These are phyloP conservation scores for Micromonas commoda DNA, from an alignment of 139 green algal species.

Conservation along the genomic window DNA sequence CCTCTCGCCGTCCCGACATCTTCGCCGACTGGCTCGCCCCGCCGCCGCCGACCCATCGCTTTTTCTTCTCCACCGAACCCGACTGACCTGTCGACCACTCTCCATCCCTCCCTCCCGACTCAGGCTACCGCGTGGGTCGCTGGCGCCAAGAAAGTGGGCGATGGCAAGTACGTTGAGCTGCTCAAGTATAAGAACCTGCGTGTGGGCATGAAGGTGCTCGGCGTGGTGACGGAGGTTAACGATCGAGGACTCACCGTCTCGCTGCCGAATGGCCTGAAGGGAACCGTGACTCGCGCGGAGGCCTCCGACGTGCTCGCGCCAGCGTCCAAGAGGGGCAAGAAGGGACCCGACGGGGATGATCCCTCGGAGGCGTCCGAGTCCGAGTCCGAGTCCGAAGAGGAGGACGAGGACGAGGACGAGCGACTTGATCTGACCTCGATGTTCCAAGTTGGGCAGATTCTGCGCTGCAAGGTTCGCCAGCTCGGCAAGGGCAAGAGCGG, in stretches of 20 bases:
- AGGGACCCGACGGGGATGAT: neutral
- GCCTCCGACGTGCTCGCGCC: conserved; percentile 57
- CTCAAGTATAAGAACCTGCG: conserved; percentile 63
- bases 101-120: no score
- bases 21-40: no score
- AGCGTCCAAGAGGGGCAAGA: conserved; percentile 26
- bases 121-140: no score
- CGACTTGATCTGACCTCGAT: conserved; percentile 37
- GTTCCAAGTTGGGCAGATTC: conserved; percentile 68
- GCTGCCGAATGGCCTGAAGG: conserved; percentile 76
- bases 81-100: no score
- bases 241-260: conserved; percentile 55
- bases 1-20: no score
- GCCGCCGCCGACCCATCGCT: no score
- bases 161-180: conserved; percentile 65
- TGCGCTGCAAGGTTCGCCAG: conserved; percentile 53
- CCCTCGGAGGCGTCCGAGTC: neutral
- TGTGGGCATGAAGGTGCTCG: conserved; percentile 60
- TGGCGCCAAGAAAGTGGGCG: conserved; percentile 39
- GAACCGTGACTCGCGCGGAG: conserved; percentile 44
- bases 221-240: conserved; percentile 63
- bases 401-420: conserved; percentile 7
- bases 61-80: no score
- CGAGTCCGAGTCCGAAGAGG: neutral
- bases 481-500: conserved; percentile 28